phyloP scores from a whole-genome alignment of 2,329 filamentous ascomycete genomes.

The Magnaporthiopsis rhizophila region DNA sequence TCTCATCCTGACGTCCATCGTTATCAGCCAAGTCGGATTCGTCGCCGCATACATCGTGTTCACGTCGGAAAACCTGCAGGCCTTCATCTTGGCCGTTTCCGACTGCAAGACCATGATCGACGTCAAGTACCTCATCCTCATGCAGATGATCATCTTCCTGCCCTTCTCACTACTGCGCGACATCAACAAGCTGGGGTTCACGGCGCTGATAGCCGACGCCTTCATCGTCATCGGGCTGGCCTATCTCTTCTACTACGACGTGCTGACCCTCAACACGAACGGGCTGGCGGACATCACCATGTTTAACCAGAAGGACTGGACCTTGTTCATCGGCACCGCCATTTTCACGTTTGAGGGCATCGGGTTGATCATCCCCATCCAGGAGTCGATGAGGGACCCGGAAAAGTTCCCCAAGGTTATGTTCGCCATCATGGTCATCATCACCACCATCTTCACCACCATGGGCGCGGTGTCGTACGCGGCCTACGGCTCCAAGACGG shows the following conservation, averaged over 20 bases:
- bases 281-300: constrained; percentile 78
- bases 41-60: constrained; percentile 95
- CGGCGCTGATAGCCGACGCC: constrained; percentile 83
- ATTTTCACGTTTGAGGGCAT: constrained; percentile 99
- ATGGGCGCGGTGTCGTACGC: constrained; percentile 94
- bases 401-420: constrained; percentile 86
- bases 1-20: constrained; percentile 83
- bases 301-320: constrained; percentile 92
- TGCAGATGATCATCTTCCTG: constrained; percentile 93
- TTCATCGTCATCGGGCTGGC: constrained; percentile 90
- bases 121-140: constrained; percentile 82
- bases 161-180: constrained; percentile 91
- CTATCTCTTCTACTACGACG: constrained; percentile 93
- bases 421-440: constrained; percentile 86
- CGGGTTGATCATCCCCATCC: constrained; percentile 94
- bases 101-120: constrained; percentile 79
- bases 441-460: constrained; percentile 80
- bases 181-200: constrained; percentile 94
- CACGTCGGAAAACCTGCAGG: constrained; percentile 89
- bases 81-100: constrained; percentile 86
- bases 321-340: constrained; percentile 94
- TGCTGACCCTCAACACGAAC: constrained; percentile 68
- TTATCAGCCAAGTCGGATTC: constrained; percentile 92
- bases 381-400: constrained; percentile 91
- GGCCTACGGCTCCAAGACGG: constrained; percentile 88